Evolutionary conservation across 345 rosid species (phyloP).

Genomic region (Microcos paniculata): DNA sequence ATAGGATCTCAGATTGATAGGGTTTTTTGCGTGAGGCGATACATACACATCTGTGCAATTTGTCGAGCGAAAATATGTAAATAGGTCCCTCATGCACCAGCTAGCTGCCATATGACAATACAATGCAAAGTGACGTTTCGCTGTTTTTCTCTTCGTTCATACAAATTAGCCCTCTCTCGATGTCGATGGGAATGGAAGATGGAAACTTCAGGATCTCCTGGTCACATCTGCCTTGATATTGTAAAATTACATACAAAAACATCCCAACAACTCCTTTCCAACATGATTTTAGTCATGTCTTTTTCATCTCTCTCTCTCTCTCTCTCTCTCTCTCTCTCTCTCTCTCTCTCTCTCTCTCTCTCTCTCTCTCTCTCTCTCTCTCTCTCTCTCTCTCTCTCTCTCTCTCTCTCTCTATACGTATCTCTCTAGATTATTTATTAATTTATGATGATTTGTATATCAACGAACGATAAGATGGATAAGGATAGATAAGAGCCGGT

Average conservation of each 20-base stretch:
- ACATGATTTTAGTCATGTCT: too few species aligned
- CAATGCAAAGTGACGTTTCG: constrained; percentile 8
- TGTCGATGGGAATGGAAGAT: constrained; percentile 7
- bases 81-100: background rate
- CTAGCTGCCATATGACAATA: background rate
- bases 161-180: background rate
- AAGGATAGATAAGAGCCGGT: too few species aligned
- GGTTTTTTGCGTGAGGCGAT: background rate
- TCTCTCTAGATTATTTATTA: too few species aligned
- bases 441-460: too few species aligned
- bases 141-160: background rate
- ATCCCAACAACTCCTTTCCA: constrained; percentile 4
- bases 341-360: too few species aligned
- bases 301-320: too few species aligned
- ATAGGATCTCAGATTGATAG: background rate
- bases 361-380: too few species aligned
- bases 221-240: constrained; percentile 7
- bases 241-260: background rate
- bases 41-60: background rate
- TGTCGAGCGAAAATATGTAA: background rate
- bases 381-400: too few species aligned
- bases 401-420: too few species aligned
- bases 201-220: background rate
- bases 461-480: too few species aligned
- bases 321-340: too few species aligned